Base-by-base conservation (phyloP, 768 basidiomycete species). In the Suillus brevipes region DNA sequence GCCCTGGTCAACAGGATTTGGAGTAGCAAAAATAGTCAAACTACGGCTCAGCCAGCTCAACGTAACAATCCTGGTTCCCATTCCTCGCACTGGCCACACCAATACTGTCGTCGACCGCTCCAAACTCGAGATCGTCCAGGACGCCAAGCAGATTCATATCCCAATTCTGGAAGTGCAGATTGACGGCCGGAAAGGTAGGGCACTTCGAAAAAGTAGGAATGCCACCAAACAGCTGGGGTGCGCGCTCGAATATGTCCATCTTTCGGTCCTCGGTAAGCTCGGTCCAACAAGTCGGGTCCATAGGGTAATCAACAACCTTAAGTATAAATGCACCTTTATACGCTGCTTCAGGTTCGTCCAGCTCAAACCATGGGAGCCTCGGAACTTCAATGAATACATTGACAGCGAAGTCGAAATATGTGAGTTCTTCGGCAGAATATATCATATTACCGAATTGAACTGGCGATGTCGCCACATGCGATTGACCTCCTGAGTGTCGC, bases 251-350 rank as follows among this genome's bases (percentile, higher is more conserved):
- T 36, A 71, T 28, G 43, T 60, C 49, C 18, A 18, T 64, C 34
- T 57, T 66, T 36, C 50, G 43, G 6, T 60, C 16, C 20, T 72
- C 61, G 5, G 62, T 23, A 60, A 73, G 7, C 10, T 49, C 16
- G 23, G 6, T 6, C 72, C 72, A 75, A 7, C 9, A 0, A 9
- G 14, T 0, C 36, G 1, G 47, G 12, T 4, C 1, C 31, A 73
- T 58, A 2, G 42, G 58, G 0, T 20, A 0, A 20, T 45, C 36
- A 20, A 64, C 16, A 8, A 37, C 9, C 23, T 66, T 59, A 1
- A 76, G 43, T 5, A 76, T 50, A 56, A 60, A 75, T n/a, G 70
- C 69, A 61, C 73, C 75, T n/a, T 75, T 6, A 52, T 76, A 75
- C 55, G 71, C 49, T 2, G 53, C 68, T 66, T 0, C 10, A 45